phyloP scores from a whole-genome alignment of 1,139 yeast species.

The Saccharomycopsis hybrid region DNA sequence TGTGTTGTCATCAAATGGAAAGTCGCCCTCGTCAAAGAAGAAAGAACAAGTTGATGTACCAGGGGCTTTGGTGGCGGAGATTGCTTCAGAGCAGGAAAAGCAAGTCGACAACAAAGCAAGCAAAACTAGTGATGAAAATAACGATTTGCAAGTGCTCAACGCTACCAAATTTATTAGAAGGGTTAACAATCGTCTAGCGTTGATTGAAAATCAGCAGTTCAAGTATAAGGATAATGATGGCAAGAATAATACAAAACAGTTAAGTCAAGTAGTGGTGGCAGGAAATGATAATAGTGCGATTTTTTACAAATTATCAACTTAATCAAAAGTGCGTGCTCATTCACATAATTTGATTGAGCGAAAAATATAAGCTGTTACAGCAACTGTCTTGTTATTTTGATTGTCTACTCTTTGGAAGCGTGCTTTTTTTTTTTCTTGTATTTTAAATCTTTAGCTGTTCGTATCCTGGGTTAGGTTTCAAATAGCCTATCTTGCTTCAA shows the following conservation, averaged over 20 bases:
- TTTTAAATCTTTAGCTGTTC: too few species aligned
- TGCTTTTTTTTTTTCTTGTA: too few species aligned
- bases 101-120: slow-evolving; percentile 11
- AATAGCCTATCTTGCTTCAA: too few species aligned
- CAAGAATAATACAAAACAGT: slow-evolving; percentile 24
- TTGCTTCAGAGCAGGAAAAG: too few species aligned
- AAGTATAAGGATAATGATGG: slow-evolving; percentile 25
- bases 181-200: slow-evolving; percentile 41
- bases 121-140: slow-evolving; percentile 4
- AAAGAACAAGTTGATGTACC: background rate
- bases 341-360: too few species aligned
- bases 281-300: slow-evolving; percentile 61
- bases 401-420: too few species aligned
- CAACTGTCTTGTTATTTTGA: too few species aligned
- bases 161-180: slow-evolving; percentile 29
- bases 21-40: slow-evolving; percentile 2
- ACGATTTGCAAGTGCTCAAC: slow-evolving; percentile 18
- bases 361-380: too few species aligned
- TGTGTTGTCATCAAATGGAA: slow-evolving; percentile 20
- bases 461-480: too few species aligned
- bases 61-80: background rate
- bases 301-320: slow-evolving; percentile 35
- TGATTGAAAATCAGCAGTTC: slow-evolving; percentile 30
- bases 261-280: slow-evolving; percentile 55
- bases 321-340: too few species aligned